Evolutionary conservation across 2,329 filamentous ascomycete genomes (phyloP).

Genomic region (Fusarium sp.): DNA sequence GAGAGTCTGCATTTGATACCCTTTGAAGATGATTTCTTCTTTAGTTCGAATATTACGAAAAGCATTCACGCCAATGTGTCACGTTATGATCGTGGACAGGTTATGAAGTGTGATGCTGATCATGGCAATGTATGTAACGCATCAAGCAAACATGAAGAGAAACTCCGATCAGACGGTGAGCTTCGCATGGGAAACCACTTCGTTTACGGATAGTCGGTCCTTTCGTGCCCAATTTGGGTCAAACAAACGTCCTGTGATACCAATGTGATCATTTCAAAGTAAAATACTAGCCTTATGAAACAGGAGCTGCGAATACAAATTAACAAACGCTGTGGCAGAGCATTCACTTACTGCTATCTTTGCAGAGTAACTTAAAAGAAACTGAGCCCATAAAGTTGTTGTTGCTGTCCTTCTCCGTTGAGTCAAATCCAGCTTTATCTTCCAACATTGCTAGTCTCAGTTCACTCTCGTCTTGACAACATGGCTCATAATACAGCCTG

Average conservation of each 20-base stretch:
- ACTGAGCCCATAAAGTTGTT: too few species aligned
- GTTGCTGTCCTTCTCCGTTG: neutral
- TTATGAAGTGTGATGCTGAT: neutral
- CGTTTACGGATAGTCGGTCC: constrained; percentile 24
- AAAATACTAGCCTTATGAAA: constrained; percentile 21
- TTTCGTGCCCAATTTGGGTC: constrained; percentile 2
- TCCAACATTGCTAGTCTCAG: neutral
- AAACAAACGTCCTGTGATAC: constrained; percentile 28
- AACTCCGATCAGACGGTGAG: neutral
- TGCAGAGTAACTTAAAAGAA: too few species aligned
- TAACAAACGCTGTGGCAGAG: neutral
- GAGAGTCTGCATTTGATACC: constrained; percentile 40
- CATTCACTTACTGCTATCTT: too few species aligned
- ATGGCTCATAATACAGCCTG: constrained; percentile 10
- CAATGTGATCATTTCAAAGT: neutral
- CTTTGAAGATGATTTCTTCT: constrained; percentile 18
- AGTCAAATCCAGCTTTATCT: neutral
- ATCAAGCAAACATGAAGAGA: neutral
- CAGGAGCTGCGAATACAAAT: neutral
- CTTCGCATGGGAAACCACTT: neutral
- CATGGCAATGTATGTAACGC: neutral
- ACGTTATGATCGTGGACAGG: neutral
- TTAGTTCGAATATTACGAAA: neutral
- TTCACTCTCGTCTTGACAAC: neutral
- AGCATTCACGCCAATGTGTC: neutral